Evolutionary conservation across 495 filamentous ascomycete genomes (phyloP).

Genomic region (Venustampulla echinocandica): DNA sequence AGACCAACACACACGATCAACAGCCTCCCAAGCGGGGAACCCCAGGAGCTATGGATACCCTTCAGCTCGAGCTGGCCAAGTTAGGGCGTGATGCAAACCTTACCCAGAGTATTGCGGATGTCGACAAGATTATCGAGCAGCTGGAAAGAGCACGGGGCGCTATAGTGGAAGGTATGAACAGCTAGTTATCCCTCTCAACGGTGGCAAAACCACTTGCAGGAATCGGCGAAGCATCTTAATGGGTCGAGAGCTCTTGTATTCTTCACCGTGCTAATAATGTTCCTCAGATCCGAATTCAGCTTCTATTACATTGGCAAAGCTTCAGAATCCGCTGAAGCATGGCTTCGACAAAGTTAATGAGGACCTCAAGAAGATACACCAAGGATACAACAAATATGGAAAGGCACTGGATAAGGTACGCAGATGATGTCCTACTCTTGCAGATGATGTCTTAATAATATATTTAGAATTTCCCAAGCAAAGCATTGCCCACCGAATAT

Average conservation of each 20-base stretch:
- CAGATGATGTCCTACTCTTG: not conserved
- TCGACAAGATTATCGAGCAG: slow-evolving; percentile 70
- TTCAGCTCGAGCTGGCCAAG: slow-evolving; percentile 64
- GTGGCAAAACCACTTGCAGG: too few species aligned
- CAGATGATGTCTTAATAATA: not conserved
- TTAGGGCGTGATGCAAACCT: slow-evolving; percentile 64
- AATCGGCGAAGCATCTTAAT: too few species aligned
- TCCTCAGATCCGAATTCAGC: slow-evolving; percentile 57
- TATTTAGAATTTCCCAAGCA: slow-evolving; percentile 63
- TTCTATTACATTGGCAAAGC: slow-evolving; percentile 63
- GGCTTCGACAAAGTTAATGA: slow-evolving; percentile 71
- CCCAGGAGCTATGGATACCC: slow-evolving; percentile 49
- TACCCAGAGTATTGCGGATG: slow-evolving; percentile 60
- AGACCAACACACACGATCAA: too few species aligned
- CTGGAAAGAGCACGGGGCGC: slow-evolving; percentile 62
- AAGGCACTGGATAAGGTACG: slow-evolving; percentile 75
- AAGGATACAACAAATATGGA: slow-evolving; percentile 67
- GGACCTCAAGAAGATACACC: slow-evolving; percentile 70
- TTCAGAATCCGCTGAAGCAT: slow-evolving; percentile 72
- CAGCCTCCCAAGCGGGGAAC: slow-evolving; percentile 4
- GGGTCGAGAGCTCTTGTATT: too few species aligned
- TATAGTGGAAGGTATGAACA: slow-evolving; percentile 53
- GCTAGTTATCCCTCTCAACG: too few species aligned
- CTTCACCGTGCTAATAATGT: too few species aligned
- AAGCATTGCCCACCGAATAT: slow-evolving; percentile 68